Evolutionary conservation across 306 rosid genomes (phyloP).

Genomic region (Cicer arietinum): DNA sequence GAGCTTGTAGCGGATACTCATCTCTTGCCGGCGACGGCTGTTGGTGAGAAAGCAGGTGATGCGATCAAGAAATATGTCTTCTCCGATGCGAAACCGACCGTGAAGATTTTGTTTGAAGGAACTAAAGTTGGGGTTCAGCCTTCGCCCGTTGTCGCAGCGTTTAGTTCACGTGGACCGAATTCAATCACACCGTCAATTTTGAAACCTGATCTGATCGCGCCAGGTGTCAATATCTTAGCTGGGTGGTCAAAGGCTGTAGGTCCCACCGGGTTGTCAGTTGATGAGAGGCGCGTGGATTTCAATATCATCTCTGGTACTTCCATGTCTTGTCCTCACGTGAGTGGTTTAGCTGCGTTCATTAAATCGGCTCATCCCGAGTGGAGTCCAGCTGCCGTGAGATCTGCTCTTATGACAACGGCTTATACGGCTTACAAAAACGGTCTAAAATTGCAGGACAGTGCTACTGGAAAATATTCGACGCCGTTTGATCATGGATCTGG

Average conservation of each 20-base stretch:
- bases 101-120: constrained; percentile 68
- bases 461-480: constrained; percentile 72
- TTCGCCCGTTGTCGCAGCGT: constrained; percentile 93
- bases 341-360: constrained; percentile 81
- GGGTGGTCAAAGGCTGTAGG: constrained; percentile 79
- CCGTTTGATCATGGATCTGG: constrained; percentile 91
- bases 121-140: constrained; percentile 83
- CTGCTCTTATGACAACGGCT: constrained; percentile 95
- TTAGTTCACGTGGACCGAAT: constrained; percentile 87
- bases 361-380: constrained; percentile 86
- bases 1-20: constrained; percentile 92
- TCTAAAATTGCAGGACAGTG: constrained; percentile 56
- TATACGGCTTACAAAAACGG: constrained; percentile 74
- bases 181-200: constrained; percentile 65
- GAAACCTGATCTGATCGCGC: constrained; percentile 91
- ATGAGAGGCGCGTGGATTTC: constrained; percentile 78
- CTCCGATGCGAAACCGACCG: constrained; percentile 65
- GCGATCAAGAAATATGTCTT: constrained; percentile 58
- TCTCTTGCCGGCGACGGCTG: constrained; percentile 75
- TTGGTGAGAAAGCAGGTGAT: constrained; percentile 67
- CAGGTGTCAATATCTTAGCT: constrained; percentile 94
- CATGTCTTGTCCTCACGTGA: constrained; percentile 98
- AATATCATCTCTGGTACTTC: constrained; percentile 95
- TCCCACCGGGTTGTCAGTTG: constrained; percentile 69
- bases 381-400: constrained; percentile 87